phyloP scores from a whole-genome alignment of 2,329 filamentous ascomycete species.

The Ceratocystiopsis minuta region DNA sequence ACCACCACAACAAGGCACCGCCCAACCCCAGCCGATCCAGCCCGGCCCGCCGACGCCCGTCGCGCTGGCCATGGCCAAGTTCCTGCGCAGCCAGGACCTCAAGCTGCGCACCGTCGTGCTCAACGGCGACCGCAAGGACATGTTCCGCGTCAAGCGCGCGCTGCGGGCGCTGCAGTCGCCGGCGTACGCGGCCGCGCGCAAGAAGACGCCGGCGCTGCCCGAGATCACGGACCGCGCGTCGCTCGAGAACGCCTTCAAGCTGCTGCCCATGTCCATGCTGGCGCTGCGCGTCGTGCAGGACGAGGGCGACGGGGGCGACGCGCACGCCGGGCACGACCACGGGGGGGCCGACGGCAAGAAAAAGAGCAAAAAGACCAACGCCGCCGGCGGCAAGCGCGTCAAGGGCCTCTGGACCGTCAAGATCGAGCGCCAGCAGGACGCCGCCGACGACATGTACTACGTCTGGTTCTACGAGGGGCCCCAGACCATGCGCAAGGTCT shows the following conservation, averaged over 20 bases:
- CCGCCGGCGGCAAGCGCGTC: constrained; percentile 46
- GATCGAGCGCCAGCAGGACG: constrained; percentile 92
- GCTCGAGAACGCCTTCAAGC: constrained; percentile 80
- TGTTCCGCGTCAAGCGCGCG: constrained; percentile 97
- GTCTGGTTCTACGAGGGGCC: constrained; percentile 91
- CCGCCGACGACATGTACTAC: constrained; percentile 75
- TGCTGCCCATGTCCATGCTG: constrained; percentile 84
- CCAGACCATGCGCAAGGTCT: constrained; percentile 85
- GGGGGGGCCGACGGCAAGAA: constrained; percentile 14
- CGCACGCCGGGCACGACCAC: constrained; percentile 54
- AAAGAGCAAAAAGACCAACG: constrained; percentile 36
- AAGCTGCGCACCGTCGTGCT: constrained; percentile 85
- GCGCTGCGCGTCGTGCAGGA: constrained; percentile 76
- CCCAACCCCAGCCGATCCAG: constrained; percentile 54
- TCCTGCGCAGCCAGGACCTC: constrained; percentile 64
- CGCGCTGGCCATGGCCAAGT: constrained; percentile 76
- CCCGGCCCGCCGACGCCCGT: constrained; percentile 76
- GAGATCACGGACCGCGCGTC: constrained; percentile 74
- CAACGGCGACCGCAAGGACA: constrained; percentile 91
- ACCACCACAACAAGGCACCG: constrained; percentile 20
- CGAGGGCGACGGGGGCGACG: constrained; percentile 44
- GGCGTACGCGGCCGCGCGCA: constrained; percentile 73
- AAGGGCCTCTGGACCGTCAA: constrained; percentile 94
- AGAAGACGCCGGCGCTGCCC: constrained; percentile 78
- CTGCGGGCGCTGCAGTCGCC: constrained; percentile 78